Percentiles rank a stretch among this genome's conserved stretches.
Conservation (phyloP, 768 basidiomycete genomes). For the Fomitopsis serialis region DNA sequence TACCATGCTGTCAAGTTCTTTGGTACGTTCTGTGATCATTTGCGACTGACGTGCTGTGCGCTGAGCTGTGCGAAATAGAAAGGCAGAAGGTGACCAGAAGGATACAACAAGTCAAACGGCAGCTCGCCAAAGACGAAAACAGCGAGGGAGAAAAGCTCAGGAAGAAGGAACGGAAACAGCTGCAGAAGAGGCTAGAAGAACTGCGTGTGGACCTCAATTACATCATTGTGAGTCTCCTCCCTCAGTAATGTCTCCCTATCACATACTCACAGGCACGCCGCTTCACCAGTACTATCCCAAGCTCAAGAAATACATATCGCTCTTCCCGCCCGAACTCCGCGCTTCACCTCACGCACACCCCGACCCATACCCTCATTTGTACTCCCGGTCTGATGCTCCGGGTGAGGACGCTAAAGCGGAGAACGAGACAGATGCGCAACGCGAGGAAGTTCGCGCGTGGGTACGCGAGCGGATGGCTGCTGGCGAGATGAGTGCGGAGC, state of each 20-base stretch:
- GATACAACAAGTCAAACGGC: conserved; percentile 63
- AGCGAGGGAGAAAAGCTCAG: conserved; percentile 25
- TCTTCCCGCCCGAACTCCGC: conserved; percentile 72
- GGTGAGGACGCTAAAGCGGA: conserved; percentile 8
- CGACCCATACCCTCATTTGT: conserved; percentile 1
- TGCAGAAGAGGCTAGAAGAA: conserved; percentile 47
- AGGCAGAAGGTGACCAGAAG: conserved; percentile 82
- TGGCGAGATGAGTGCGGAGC: conserved; percentile 53
- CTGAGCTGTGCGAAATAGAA: conserved; percentile 41
- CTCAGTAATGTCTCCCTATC: background rate
- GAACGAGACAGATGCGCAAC: conserved; percentile 38
- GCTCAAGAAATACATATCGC: conserved; percentile 80
- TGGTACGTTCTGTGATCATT: conserved; percentile 40
- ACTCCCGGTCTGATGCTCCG: background rate
- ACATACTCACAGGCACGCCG: conserved; percentile 6
- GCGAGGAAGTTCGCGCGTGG: conserved; percentile 55
- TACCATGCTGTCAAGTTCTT: conserved; percentile 97
- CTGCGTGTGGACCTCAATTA: conserved; percentile 90
- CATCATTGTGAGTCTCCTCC: conserved; percentile 53
- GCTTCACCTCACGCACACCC: conserved; percentile 14
- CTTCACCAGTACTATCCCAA: conserved; percentile 74
- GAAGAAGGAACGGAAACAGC: conserved; percentile 29
- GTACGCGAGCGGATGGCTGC: conserved; percentile 54
- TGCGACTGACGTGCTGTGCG: background rate
- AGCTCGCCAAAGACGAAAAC: conserved; percentile 24